A percentile compares a stretch with the other conserved stretches of the same genome.
Conservation (phyloP, 23 red algal genomes). For the Gracilaria domingensis region DNA sequence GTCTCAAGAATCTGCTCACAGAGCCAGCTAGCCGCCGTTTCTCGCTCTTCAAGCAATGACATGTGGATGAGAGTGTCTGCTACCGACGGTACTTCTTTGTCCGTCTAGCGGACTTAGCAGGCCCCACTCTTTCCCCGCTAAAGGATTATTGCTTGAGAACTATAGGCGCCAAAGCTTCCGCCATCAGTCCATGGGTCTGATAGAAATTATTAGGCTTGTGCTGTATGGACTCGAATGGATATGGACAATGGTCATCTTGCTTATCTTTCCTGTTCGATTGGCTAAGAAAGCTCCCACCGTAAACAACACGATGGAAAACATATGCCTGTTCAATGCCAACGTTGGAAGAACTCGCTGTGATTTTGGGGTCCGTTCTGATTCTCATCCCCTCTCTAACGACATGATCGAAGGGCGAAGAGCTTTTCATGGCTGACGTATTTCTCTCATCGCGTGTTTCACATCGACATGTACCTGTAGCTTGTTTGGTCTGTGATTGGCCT, state of each 20-base stretch:
- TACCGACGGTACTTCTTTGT: no score
- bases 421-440: neutral
- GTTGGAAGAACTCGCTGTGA: constrained; percentile 52
- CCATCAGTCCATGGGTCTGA: constrained; percentile 9
- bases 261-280: constrained; percentile 39
- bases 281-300: neutral
- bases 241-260: constrained; percentile 42
- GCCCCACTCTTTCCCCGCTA: no score
- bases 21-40: no score
- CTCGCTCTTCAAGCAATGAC: no score
- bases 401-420: neutral
- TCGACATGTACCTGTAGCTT: constrained; percentile 12
- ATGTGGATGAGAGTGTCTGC: no score
- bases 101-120: no score
- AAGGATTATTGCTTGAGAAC: no score
- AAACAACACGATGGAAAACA: constrained; percentile 20
- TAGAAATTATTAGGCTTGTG: constrained; percentile 38
- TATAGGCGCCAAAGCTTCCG: neutral
- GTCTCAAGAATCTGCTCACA: no score
- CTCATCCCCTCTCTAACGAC: neutral
- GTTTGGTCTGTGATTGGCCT: constrained; percentile 53
- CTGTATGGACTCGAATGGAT: constrained; percentile 64
- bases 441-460: neutral
- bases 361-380: constrained; percentile 42
- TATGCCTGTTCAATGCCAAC: constrained; percentile 59